Evolutionary conservation across 2,329 filamentous ascomycete species (phyloP).

Genomic region (Fusarium oxysporum): DNA sequence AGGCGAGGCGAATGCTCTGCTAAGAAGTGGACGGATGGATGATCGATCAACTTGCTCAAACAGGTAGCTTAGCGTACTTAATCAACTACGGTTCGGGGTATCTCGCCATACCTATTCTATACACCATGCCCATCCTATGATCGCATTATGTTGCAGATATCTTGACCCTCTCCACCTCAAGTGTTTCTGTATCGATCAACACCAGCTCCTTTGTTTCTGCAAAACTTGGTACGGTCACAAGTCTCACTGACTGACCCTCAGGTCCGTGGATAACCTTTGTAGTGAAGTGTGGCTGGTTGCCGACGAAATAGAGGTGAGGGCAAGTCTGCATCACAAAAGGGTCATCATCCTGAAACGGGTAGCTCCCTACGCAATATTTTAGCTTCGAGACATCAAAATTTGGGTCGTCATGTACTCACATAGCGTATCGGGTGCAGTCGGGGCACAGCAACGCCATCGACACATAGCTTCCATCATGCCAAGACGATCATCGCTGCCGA

Average conservation of each 20-base stretch:
- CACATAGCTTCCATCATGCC: slow-evolving; percentile 96
- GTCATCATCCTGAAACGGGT: slow-evolving; percentile 94
- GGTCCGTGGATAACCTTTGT: slow-evolving; percentile 76
- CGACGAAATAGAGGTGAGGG: slow-evolving; percentile 91
- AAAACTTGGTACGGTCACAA: slow-evolving; percentile 89
- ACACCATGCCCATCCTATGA: background rate
- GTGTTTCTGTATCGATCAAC: slow-evolving; percentile 84
- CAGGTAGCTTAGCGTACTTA: slow-evolving; percentile 1
- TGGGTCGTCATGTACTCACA: slow-evolving; percentile 68
- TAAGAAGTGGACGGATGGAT: background rate
- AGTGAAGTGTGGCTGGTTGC: slow-evolving; percentile 83
- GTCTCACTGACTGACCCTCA: slow-evolving; percentile 76
- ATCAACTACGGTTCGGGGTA: slow-evolving; percentile 30
- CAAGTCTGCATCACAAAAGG: slow-evolving; percentile 87
- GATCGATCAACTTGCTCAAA: slow-evolving; percentile 2
- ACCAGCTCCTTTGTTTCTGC: slow-evolving; percentile 81
- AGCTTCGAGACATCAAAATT: slow-evolving; percentile 8
- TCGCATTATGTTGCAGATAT: slow-evolving; percentile 51
- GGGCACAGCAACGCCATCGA: slow-evolving; percentile 89
- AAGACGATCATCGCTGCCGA: slow-evolving; percentile 80
- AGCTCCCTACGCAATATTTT: slow-evolving; percentile 74
- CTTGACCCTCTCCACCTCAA: slow-evolving; percentile 80
- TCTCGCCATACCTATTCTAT: slow-evolving; percentile 25
- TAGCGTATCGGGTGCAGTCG: slow-evolving; percentile 94
- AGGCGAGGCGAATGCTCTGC: background rate